Base-by-base conservation (phyloP, 1,284 basidiomycete genomes). In the Quambalaria eucalypti region DNA sequence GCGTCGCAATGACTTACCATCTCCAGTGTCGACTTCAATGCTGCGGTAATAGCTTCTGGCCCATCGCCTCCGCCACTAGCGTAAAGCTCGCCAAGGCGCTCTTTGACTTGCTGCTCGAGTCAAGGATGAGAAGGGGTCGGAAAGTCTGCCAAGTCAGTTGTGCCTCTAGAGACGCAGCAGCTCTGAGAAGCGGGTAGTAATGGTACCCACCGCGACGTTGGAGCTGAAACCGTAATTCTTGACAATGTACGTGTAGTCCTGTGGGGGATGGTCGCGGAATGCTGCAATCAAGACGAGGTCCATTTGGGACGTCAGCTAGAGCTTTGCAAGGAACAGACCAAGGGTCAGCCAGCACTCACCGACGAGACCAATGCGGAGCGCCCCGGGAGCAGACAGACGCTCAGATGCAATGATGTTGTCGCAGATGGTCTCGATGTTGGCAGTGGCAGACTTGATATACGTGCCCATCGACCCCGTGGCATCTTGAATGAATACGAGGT, bases 351-450 rank as follows among this genome's bases (percentile, higher is more conserved):
- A n/a, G n/a, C n/a, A n/a, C n/a, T n/a, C n/a, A n/a, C n/a, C 16
- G 83, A 63, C 76, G 28, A 79, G 63, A 1, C 77, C 78, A 25
- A 79, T 62, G 26, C 78, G 57, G 2, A 99, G 81, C 76, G 96
- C 91, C 64, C 93, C 90, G 36, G 82, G 82, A 36, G 83, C 80
- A 69, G 87, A 85, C 23, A 99, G 83, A 70, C 87, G 88, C 50
- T 93, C 91, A 28, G 91, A 95, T 77, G 90, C 86, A 77, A 91
- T 87, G 69, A 99, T 98, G 54, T 90, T 86, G 56, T 88, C 88
- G 76, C 90, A 95, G 72, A 99, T 99, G 73, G 87, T 83, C 71
- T 93, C 89, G 78, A 98, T 96, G 78, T 99, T 97, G 79, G 88
- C 89, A 6, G 92, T 93, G n/a, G 92, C 91, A 9, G 71, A 72